Evolutionary conservation across 371 early-diverging fungal genomes (phyloP), one percentile per base, ranked within the genome.

Genomic region (Rhizomucor pusillus): DNA sequence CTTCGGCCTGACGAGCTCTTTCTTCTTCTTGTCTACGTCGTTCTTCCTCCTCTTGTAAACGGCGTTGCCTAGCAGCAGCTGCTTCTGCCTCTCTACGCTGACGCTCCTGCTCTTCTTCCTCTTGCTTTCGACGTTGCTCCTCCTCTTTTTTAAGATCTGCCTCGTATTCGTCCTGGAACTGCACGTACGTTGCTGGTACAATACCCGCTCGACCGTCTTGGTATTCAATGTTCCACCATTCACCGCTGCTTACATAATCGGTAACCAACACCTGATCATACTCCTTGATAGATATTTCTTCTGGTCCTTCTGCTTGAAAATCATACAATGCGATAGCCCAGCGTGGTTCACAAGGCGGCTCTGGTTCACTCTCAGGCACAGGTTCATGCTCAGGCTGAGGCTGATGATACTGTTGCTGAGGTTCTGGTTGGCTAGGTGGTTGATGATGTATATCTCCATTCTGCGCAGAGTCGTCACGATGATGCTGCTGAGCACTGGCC

Each of bases 251-350:
- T 7, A 86, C 82, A 65, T 85, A 82, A 63, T 92, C 90, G 12
- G 85, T 58, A 1, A 91, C 84, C 65, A 89, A 75, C 11, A 93
- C 69, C 36, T 85, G 82, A 33, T 93, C 91, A 50, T 85, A 78
- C 60, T 89, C 91, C 4, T 66, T 66, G 3, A 92, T 86, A 20
- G 77, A 66, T 13, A 92, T 64, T 62, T 94, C 93, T 52, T 89
- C 94, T 1, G 81, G 85, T 24, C 81, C 85, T 48, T 83, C 77
- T 0, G 90, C 87, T 12, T 80, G 67, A 63, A 92, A 94, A 40
- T 87, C 85, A 55, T 91, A 92, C 36, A 92, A 54, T 1, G 88
- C 90, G 34, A 87, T 68, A 1, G 89, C 94, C 71, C 76, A 75
- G 52, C 80, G 73, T 9, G 83, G 82, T 19, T 77, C 60, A 43